A percentile compares a stretch with the other conserved stretches of the same genome.
Evolutionary conservation across 2,329 filamentous ascomycete genomes (phyloP).

Genomic region (Sclerotiophoma versabilis): DNA sequence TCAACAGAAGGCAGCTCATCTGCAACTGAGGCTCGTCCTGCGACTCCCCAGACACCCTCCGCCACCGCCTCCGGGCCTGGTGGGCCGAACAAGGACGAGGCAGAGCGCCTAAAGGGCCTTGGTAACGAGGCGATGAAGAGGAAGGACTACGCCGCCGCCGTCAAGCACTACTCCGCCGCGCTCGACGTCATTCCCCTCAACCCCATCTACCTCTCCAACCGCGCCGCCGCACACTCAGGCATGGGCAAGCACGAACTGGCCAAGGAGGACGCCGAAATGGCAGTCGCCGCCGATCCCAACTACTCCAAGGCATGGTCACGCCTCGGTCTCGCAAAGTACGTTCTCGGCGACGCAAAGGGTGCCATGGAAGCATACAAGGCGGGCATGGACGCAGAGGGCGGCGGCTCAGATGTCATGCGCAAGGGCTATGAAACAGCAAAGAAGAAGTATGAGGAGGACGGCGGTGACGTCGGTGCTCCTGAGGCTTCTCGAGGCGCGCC

Average conservation of each 20-base stretch:
- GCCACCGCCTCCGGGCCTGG: conserved; percentile 42
- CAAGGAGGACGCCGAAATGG: conserved; percentile 86
- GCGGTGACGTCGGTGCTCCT: conserved; percentile 59
- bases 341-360: conserved; percentile 86
- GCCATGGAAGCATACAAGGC: conserved; percentile 93
- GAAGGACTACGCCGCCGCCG: conserved; percentile 85
- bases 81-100: conserved; percentile 73
- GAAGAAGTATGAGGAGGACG: conserved; percentile 82
- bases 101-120: conserved; percentile 85
- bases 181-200: conserved; percentile 82
- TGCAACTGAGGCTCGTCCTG: conserved; percentile 51
- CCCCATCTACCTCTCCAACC: conserved; percentile 97
- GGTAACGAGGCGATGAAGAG: conserved; percentile 95
- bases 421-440: conserved; percentile 95
- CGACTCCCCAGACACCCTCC: conserved; percentile 49
- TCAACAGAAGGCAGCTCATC: conserved; percentile 54
- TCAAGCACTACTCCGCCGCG: conserved; percentile 87
- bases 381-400: conserved; percentile 93
- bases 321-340: conserved; percentile 88
- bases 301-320: conserved; percentile 99
- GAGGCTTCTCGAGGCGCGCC: conserved; percentile 42
- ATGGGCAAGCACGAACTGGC: conserved; percentile 84
- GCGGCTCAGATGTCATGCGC: conserved; percentile 96
- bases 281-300: conserved; percentile 83
- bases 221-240: conserved; percentile 90